A percentile compares a stretch with the other conserved stretches of the same genome.
phyloP scores from a whole-genome alignment of 352 stramenopile genomes.

The Globisporangium yorkense region DNA sequence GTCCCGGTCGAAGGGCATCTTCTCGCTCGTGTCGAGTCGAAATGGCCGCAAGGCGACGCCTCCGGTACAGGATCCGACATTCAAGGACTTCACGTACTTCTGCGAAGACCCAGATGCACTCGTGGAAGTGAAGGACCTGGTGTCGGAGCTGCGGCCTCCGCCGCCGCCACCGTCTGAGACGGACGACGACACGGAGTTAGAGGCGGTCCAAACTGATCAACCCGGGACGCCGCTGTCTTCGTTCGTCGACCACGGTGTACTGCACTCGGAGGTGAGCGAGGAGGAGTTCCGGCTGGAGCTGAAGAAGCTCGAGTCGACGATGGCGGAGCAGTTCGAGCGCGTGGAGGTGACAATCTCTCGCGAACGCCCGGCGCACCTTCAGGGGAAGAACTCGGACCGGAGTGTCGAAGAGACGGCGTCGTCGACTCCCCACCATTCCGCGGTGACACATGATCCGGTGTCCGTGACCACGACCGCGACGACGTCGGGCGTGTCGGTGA shows the following conservation, averaged over 20 bases:
- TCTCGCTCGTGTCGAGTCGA: slow-evolving; percentile 73
- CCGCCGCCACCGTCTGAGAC: slow-evolving; percentile 31
- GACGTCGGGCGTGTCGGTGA: slow-evolving; percentile 16
- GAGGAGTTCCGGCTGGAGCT: slow-evolving; percentile 58
- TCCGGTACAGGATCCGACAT: slow-evolving; percentile 82
- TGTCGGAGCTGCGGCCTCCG: slow-evolving; percentile 66
- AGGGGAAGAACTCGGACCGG: slow-evolving; percentile 23
- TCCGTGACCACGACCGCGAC: slow-evolving; percentile 7
- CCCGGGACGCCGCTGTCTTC: slow-evolving; percentile 72
- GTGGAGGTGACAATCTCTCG: slow-evolving; percentile 78
- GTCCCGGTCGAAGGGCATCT: slow-evolving; percentile 71
- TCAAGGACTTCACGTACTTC: slow-evolving; percentile 89
- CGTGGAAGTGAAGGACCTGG: slow-evolving; percentile 75
- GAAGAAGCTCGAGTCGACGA: slow-evolving; percentile 57
- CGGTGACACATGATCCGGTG: background rate
- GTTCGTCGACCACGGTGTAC: slow-evolving; percentile 71
- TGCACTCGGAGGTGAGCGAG: slow-evolving; percentile 36
- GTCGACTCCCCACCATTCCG: background rate
- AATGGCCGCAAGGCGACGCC: slow-evolving; percentile 57
- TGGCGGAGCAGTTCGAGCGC: slow-evolving; percentile 67
- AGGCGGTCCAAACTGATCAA: slow-evolving; percentile 22
- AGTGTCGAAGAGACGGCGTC: slow-evolving; percentile 20
- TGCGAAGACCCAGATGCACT: slow-evolving; percentile 84
- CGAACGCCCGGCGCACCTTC: slow-evolving; percentile 43
- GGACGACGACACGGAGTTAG: slow-evolving; percentile 22